Conservation (phyloP, 2,329 filamentous ascomycete species). For the Tolypocladium album region DNA sequence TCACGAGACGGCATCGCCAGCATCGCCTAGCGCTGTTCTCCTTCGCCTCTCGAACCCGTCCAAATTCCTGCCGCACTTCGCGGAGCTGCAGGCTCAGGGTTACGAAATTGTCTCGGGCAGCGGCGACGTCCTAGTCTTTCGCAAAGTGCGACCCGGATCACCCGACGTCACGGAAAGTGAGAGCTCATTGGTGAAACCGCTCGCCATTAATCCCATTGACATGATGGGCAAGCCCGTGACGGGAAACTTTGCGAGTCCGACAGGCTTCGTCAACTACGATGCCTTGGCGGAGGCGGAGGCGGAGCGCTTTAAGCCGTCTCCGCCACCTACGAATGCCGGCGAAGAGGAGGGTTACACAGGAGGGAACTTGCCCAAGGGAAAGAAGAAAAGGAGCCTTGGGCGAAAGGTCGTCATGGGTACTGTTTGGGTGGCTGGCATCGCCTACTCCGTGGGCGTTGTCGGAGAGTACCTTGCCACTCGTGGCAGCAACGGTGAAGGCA, state of each 20-base stretch:
- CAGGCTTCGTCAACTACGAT: conserved; percentile 55
- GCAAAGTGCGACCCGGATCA: conserved; percentile 34
- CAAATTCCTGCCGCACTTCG: conserved; percentile 55
- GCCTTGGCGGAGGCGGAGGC: conserved; percentile 15
- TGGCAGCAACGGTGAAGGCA: conserved; percentile 29
- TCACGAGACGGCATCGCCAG: conserved; percentile 32
- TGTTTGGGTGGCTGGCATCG: conserved; percentile 40
- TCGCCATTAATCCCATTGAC: conserved; percentile 46
- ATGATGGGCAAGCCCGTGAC: conserved; percentile 37
- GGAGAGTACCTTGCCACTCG: conserved; percentile 44
- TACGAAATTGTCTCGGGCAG: conserved; percentile 57
- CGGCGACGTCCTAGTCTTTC: conserved; percentile 55
- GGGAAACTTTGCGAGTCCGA: conserved; percentile 52
- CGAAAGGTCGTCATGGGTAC: conserved; percentile 43
- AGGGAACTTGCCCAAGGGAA: conserved; percentile 23
- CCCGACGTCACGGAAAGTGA: conserved; percentile 1
- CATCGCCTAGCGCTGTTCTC: conserved; percentile 50
- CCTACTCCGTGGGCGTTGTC: conserved; percentile 49
- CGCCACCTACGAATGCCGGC: conserved; percentile 22
- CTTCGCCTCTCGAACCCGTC: conserved; percentile 49
- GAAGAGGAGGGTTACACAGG: conserved; percentile 18
- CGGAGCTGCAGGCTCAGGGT: conserved; percentile 45
- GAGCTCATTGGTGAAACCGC: not conserved
- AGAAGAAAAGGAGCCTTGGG: conserved; percentile 27
- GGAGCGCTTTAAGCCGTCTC: conserved; percentile 16